Percentiles rank a stretch among this genome's conserved stretches.
Conservation (phyloP, 257 asterid genomes). For the Leonotis leonurus region DNA sequence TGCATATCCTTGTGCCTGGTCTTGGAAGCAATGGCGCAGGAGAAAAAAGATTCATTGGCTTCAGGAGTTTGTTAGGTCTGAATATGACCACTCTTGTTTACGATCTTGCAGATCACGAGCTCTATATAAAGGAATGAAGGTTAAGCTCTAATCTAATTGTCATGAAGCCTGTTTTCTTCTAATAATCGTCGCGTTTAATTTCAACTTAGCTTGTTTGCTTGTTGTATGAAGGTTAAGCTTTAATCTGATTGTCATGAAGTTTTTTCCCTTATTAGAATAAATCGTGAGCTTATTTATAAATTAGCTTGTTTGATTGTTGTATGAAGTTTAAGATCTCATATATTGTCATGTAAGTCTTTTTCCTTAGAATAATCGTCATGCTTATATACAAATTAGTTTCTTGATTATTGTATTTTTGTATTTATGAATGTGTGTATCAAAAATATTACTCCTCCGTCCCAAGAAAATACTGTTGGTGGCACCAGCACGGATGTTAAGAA, state of each 20-base stretch:
- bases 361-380: constrained; percentile 1
- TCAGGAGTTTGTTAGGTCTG: constrained; percentile 90
- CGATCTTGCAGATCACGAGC: constrained; percentile 96
- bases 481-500: no score
- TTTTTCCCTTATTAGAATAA: constrained; percentile 10
- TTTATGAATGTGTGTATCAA: no score
- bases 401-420: neutral
- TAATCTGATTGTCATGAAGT: constrained; percentile 13
- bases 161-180: constrained; percentile 13
- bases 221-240: constrained; percentile 74
- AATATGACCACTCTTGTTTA: constrained; percentile 90
- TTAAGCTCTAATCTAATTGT: constrained; percentile 21
- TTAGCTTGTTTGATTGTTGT: neutral
- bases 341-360: no score
- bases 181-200: neutral
- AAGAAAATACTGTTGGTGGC: no score
- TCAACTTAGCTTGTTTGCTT: no score
- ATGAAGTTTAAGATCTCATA: no score
- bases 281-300: neutral
- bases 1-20: constrained; percentile 98
- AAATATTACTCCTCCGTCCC: no score
- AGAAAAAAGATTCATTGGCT: constrained; percentile 78
- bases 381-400: neutral
- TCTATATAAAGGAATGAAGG: constrained; percentile 97
- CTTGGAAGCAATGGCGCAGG: constrained; percentile 98